Evolutionary conservation across 2,329 filamentous ascomycete species (phyloP), one percentile per base, ranked within the genome.

Genomic region (Rosellinia necatrix): DNA sequence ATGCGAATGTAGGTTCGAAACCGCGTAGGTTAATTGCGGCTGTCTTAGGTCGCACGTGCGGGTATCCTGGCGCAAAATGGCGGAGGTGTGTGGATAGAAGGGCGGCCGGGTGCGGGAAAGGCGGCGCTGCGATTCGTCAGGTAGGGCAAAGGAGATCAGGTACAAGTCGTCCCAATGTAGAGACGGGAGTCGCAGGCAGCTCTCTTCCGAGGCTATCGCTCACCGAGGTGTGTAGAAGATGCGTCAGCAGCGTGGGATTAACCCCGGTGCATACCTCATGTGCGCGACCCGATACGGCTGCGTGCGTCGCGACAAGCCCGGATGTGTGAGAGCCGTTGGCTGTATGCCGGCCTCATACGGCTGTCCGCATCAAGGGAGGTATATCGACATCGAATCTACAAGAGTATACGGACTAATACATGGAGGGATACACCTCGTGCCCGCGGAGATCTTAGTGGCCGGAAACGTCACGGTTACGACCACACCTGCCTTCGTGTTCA

Each of bases 201-300:
- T n/a, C n/a, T n/a, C n/a, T n/a, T n/a, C n/a, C 37, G 29, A 21
- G 27, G 37, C 43, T 44, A 22, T 49, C 15, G 17, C 53, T 56
- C 46, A 59, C 56, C 52, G 41, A 49, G 56, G 56, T 56, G 56
- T 59, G 30, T 7, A 13, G 4, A n/a, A 34, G n/a, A 41, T 17
- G 35, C 15, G 34, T 25, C 17, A n/a, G 12, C 2, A 27, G 41
- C n/a, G n/a, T n/a, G n/a, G n/a, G n/a, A n/a, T n/a, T n/a, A n/a
- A n/a, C n/a, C n/a, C n/a, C n/a, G n/a, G n/a, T n/a, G n/a, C n/a
- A n/a, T n/a, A n/a, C n/a, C n/a, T n/a, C n/a, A n/a, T n/a, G n/a
- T n/a, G n/a, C n/a, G n/a, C n/a, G n/a, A n/a, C n/a, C n/a, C n/a
- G n/a, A n/a, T n/a, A n/a, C n/a, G n/a, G n/a, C n/a, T n/a, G n/a